Evolutionary conservation across 2,329 filamentous ascomycete species (phyloP).

Genomic region (Aaosphaeria arxii): DNA sequence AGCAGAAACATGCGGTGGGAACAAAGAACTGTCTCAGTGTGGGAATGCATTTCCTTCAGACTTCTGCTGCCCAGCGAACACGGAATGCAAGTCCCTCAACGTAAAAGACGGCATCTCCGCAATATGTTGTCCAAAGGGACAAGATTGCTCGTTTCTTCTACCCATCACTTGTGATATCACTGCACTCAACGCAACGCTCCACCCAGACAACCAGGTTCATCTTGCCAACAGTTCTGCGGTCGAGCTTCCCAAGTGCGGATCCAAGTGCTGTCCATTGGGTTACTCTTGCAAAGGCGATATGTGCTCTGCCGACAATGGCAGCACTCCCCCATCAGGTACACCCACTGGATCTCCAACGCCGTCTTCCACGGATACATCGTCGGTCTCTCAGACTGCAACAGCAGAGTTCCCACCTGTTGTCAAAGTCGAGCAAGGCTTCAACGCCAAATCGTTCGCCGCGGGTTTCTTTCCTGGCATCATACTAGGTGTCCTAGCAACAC

Average conservation of each 20-base stretch:
- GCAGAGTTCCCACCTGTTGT: constrained; percentile 17
- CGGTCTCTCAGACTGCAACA: constrained; percentile 24
- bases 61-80: constrained; percentile 63
- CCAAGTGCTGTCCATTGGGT: constrained; percentile 68
- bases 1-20: constrained; percentile 49
- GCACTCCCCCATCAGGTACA: constrained; percentile 12
- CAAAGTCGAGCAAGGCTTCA: constrained; percentile 19
- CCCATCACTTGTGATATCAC: constrained; percentile 63
- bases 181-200: constrained; percentile 57
- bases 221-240: constrained; percentile 58
- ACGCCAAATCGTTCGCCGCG: constrained; percentile 35
- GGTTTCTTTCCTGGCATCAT: constrained; percentile 38
- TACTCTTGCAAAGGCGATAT: constrained; percentile 58
- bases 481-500: constrained; percentile 29
- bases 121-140: constrained; percentile 65
- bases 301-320: constrained; percentile 51
- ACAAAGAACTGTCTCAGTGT: constrained; percentile 51
- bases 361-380: constrained; percentile 25
- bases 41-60: constrained; percentile 54
- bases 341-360: constrained; percentile 15
- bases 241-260: constrained; percentile 57
- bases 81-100: constrained; percentile 58
- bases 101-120: constrained; percentile 62
- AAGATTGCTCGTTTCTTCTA: constrained; percentile 58
- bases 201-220: constrained; percentile 62